These are phyloP conservation scores for Aquilaria sinensis DNA, from an alignment of 345 rosid genomes.

Conservation along the genomic window DNA sequence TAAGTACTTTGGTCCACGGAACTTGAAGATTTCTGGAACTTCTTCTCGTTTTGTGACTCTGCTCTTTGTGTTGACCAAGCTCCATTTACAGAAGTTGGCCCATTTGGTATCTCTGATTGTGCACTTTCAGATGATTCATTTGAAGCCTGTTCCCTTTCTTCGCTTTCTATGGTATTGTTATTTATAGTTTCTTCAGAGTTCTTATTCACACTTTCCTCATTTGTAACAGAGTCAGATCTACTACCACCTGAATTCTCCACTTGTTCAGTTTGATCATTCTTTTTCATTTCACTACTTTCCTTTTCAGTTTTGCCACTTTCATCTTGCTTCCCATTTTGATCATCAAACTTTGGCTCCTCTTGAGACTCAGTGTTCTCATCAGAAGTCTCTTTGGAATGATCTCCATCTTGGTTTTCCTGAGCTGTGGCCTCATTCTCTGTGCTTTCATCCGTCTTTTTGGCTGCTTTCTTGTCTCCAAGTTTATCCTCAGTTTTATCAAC, in stretches of 20 bases:
- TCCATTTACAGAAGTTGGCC: slow-evolving; percentile 53
- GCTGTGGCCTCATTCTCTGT: slow-evolving; percentile 19
- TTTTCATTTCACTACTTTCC: slow-evolving; percentile 22
- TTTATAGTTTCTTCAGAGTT: slow-evolving; percentile 21
- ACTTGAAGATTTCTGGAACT: slow-evolving; percentile 36
- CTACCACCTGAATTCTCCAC: slow-evolving; percentile 35
- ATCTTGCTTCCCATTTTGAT: slow-evolving; percentile 26
- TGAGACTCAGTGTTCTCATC: slow-evolving; percentile 23
- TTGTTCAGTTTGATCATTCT: slow-evolving; percentile 23
- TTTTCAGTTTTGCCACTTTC: slow-evolving; percentile 19
- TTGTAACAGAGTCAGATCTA: slow-evolving; percentile 21
- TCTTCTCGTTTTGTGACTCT: slow-evolving; percentile 89
- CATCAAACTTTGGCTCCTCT: slow-evolving; percentile 24
- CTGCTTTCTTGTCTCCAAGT: slow-evolving; percentile 15
- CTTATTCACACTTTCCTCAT: slow-evolving; percentile 20
- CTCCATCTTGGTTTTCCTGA: slow-evolving; percentile 19
- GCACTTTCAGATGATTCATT: slow-evolving; percentile 43
- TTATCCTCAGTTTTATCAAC: slow-evolving; percentile 21
- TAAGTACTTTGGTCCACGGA: slow-evolving; percentile 29
- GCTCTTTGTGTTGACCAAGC: slow-evolving; percentile 77
- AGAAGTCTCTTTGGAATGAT: slow-evolving; percentile 19
- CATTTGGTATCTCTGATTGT: slow-evolving; percentile 60
- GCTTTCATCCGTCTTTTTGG: slow-evolving; percentile 21
- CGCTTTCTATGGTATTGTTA: slow-evolving; percentile 31
- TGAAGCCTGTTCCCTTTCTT: slow-evolving; percentile 36